Conservation (phyloP, 106 monocot species). For the Dendrobium nobile region DNA sequence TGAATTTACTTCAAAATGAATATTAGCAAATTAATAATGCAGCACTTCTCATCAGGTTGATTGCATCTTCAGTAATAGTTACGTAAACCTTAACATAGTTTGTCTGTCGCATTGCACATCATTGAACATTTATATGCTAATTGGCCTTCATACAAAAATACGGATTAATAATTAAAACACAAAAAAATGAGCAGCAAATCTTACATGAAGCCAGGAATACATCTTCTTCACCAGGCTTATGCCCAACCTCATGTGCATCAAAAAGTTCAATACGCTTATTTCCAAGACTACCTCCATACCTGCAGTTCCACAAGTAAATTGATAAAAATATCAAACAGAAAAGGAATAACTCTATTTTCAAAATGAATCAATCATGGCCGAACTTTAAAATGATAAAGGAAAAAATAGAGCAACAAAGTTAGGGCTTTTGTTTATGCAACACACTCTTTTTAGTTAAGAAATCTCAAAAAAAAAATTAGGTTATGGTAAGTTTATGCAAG, state of each 20-base stretch:
- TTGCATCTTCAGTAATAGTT: background rate
- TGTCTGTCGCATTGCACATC: background rate
- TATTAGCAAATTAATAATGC: background rate
- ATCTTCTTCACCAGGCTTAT: conserved; percentile 69
- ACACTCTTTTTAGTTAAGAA: no score
- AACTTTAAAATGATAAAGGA: background rate
- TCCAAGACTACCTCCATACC: conserved; percentile 64
- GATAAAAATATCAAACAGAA: background rate
- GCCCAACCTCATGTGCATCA: conserved; percentile 48
- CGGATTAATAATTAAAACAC: background rate
- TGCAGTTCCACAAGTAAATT: conserved; percentile 15
- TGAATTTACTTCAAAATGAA: background rate
- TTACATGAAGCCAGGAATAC: conserved; percentile 73
- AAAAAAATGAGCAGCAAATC: conserved; percentile 4
- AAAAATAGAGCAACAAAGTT: background rate
- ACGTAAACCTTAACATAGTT: background rate
- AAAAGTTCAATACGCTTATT: conserved; percentile 82
- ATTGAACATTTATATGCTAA: background rate
- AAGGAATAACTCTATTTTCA: background rate
- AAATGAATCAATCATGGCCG: background rate
- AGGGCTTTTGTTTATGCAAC: no score
- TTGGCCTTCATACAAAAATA: background rate
- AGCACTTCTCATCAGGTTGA: background rate
- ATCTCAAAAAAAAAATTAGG: no score
- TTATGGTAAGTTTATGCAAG: no score